Percentiles rank a stretch among this genome's conserved stretches.
Evolutionary conservation across 345 rosid genomes (phyloP).

Genomic region (Citrus medica): DNA sequence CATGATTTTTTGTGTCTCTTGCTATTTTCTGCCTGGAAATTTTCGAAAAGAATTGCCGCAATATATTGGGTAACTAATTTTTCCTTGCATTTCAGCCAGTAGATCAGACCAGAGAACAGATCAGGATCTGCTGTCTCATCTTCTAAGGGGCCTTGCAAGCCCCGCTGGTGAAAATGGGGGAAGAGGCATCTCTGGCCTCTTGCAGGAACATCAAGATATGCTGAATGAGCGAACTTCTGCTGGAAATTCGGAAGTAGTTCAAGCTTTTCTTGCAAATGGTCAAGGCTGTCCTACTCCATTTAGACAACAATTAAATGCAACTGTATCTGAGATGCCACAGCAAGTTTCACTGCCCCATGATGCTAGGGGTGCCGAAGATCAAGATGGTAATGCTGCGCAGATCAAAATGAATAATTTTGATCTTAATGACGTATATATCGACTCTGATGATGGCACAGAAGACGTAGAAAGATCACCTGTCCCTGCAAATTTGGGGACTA

Average conservation of each 20-base stretch:
- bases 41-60: background rate
- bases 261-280: constrained; percentile 49
- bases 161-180: constrained; percentile 52
- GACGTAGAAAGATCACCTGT: constrained; percentile 70
- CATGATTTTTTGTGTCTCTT: background rate
- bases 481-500: constrained; percentile 51
- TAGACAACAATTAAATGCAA: constrained; percentile 37
- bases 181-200: constrained; percentile 56
- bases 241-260: constrained; percentile 45
- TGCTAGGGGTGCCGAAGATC: constrained; percentile 34
- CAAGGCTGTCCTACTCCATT: constrained; percentile 39
- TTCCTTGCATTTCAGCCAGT: constrained; percentile 57
- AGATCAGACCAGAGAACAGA: constrained; percentile 58
- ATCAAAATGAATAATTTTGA: constrained; percentile 82
- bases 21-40: background rate
- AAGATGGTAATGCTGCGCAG: constrained; percentile 41
- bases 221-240: constrained; percentile 39
- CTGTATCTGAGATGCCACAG: constrained; percentile 36
- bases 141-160: constrained; percentile 74
- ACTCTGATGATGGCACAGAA: constrained; percentile 79
- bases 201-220: constrained; percentile 59
- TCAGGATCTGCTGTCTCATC: constrained; percentile 79
- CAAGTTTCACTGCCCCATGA: constrained; percentile 34
- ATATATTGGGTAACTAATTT: constrained; percentile 9
- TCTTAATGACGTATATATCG: constrained; percentile 80